Base-by-base conservation (phyloP, 768 basidiomycete species). In the Trametes cubensis region DNA sequence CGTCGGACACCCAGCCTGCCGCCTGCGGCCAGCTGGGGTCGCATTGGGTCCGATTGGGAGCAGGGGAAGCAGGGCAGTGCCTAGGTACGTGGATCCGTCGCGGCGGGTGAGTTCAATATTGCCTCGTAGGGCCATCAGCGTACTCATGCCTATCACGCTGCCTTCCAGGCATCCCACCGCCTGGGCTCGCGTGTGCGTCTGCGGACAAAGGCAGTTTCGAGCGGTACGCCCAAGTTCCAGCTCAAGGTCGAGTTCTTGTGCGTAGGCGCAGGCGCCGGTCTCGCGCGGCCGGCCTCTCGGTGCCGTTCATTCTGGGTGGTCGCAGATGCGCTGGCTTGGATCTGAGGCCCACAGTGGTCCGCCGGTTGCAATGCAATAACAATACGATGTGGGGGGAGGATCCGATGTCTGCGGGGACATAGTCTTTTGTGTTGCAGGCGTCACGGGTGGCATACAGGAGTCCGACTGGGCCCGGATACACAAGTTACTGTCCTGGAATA, bases 111-210 rank as follows among this genome's bases (percentile, higher is more conserved):
- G 46, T 48, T 26, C 56, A 58, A 48, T 58, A 48, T 49, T 10
- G 21, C 56, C 56, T 58, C 47, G 23, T 38, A 58, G 38, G 47
- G 56, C 30, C 56, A 58, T 58, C 56, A 58, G 46, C 56, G 46
- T 41, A 48, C 55, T 56, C 55, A 56, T 56, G 55, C 41, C 55
- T 56, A 56, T 56, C 55, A 56, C 45, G 8, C 46, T 15, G 34
- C 21, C 56, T 41, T 58, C 25, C 38, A 25, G 46, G 46, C 38
- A 38, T 48, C 47, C 47, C 56, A 58, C 38, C 56, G 15, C 41
- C 46, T 34, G 45, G 4, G 20, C 28, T 21, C 21, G 38, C 34
- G 34, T 34, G 34, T 34, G 34, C 38, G 47, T 18, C 38, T 25
- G 28, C 21, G 20, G 46, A 48, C 34, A 34, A 34, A 5, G 34